phyloP scores from a whole-genome alignment of 306 rosid genomes.

The Prunus kanzakura region DNA sequence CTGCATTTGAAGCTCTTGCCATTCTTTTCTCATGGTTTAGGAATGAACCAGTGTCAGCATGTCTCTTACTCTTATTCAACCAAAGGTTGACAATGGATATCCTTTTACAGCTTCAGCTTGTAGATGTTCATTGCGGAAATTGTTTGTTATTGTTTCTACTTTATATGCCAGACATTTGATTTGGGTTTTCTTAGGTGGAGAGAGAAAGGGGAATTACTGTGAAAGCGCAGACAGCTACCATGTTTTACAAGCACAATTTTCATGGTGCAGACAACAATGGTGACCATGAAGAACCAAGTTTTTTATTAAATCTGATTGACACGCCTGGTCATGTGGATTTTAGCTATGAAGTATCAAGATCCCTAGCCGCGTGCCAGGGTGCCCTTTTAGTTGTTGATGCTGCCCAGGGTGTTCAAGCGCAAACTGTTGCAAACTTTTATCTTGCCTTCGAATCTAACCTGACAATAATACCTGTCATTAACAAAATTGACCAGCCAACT shows the following conservation, averaged over 20 bases:
- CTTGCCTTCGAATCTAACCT: constrained; percentile 84
- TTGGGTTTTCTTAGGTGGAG: constrained; percentile 62
- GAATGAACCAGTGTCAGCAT: no score
- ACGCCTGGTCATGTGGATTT: constrained; percentile 96
- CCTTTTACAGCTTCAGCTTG: not conserved
- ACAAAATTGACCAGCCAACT: constrained; percentile 93
- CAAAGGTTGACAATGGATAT: not conserved
- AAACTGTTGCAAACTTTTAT: constrained; percentile 90
- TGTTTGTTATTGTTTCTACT: not conserved
- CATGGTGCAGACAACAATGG: constrained; percentile 26
- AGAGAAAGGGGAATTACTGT: constrained; percentile 95
- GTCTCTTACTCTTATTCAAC: no score
- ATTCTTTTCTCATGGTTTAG: not conserved
- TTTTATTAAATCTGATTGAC: constrained; percentile 73
- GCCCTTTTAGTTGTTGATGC: constrained; percentile 93
- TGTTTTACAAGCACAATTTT: constrained; percentile 57
- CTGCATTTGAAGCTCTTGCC: not conserved
- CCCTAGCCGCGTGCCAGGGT: constrained; percentile 94
- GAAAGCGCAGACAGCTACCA: constrained; percentile 95
- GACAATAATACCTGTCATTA: constrained; percentile 68
- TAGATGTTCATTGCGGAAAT: not conserved
- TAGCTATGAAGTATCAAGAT: constrained; percentile 89
- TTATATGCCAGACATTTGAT: constrained; percentile 8
- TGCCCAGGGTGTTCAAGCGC: constrained; percentile 96
- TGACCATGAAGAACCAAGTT: constrained; percentile 35